Percentiles rank a stretch among this genome's conserved stretches.
Conservation (phyloP, 129 eudicot genomes). For the sunflower (Helianthus annuus) region HanXRQr2.0-SUNRISE NC_035434.2:153067637-153068136, state of each 20-base stretch:
- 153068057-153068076: slow-evolving; percentile 78
- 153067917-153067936: slow-evolving; percentile 76
- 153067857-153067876: slow-evolving; percentile 42
- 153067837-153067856: too few species aligned
- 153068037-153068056: slow-evolving; percentile 48
- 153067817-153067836: too few species aligned
- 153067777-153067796: background rate
- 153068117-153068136: too few species aligned
- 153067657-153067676: too few species aligned
- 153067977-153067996: slow-evolving; percentile 78
- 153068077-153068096: slow-evolving; percentile 54
- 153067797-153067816: background rate
- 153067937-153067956: slow-evolving; percentile 37
- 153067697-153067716: slow-evolving; percentile 24
- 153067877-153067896: slow-evolving; percentile 46
- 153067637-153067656: too few species aligned
- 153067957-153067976: slow-evolving; percentile 75
- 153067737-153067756: background rate
- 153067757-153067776: background rate
- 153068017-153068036: slow-evolving; percentile 34
- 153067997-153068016: slow-evolving; percentile 42
- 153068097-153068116: too few species aligned
- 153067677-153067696: too few species aligned
- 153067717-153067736: background rate
- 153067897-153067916: slow-evolving; percentile 92